Evolutionary conservation across 179 eudicot genomes (phyloP).

Genomic region (Drosera spatulata): DNA sequence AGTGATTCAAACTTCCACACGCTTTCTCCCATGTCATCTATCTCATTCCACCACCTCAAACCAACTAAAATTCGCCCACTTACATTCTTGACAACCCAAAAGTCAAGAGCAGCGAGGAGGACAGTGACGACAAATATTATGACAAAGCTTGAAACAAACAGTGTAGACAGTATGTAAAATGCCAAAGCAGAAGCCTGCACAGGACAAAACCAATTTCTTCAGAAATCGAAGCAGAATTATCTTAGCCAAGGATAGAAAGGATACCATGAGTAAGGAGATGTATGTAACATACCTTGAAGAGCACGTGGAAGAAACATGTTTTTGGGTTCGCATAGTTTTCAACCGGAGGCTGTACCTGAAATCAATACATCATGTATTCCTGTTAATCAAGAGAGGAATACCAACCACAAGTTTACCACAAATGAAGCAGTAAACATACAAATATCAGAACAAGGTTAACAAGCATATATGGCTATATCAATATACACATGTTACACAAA

Average conservation of each 20-base stretch:
- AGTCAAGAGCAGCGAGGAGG: conserved; percentile 83
- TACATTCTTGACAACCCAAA: conserved; percentile 99
- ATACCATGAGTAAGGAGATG: neutral
- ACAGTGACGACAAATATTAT: conserved; percentile 92
- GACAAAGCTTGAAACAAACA: conserved; percentile 76
- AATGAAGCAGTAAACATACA: no score
- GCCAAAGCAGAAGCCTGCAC: conserved; percentile 85
- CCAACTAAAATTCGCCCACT: conserved; percentile 97
- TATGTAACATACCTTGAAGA: conserved; percentile 61
- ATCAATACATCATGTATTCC: no score
- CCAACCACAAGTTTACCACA: no score
- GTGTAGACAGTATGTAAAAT: conserved; percentile 85
- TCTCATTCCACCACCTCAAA: conserved; percentile 99
- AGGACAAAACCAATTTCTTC: neutral
- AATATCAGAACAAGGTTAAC: no score
- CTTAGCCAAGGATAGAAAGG: neutral
- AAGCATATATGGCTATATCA: no score
- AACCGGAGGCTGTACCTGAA: conserved; percentile 27
- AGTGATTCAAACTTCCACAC: conserved; percentile 97
- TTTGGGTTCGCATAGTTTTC: conserved; percentile 85
- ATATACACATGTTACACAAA: no score
- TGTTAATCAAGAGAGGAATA: no score
- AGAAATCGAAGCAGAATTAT: neutral
- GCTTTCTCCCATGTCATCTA: conserved; percentile 81
- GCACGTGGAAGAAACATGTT: conserved; percentile 87